phyloP scores from a whole-genome alignment of 2,329 filamentous ascomycete genomes.

The Diaporthe citrichinensis region DNA sequence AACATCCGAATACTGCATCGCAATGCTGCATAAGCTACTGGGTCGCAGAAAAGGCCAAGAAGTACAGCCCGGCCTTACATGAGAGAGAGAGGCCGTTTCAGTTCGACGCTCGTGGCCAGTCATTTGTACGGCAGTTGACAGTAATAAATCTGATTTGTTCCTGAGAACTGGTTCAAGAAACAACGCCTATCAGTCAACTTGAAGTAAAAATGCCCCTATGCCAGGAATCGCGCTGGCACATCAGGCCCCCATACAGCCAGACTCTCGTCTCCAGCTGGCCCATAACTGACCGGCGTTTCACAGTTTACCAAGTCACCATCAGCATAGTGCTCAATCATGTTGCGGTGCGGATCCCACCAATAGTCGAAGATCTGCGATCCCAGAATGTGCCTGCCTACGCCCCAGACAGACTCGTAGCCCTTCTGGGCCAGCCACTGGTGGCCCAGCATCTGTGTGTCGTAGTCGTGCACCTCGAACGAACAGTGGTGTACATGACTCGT shows the following conservation, averaged over 20 bases:
- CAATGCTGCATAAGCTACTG: background rate
- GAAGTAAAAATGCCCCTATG: background rate
- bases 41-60: background rate
- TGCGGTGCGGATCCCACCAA: conserved; percentile 48
- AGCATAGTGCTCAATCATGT: background rate
- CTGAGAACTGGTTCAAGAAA: too few species aligned
- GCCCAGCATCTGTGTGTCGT: conserved; percentile 72
- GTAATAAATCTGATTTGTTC: too few species aligned
- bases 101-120: background rate
- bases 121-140: too few species aligned
- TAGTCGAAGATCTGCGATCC: conserved; percentile 76
- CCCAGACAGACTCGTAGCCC: conserved; percentile 70
- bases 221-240: background rate
- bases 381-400: conserved; percentile 72
- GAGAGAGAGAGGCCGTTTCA: background rate
- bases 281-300: background rate
- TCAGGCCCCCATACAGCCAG: background rate
- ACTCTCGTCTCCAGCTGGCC: background rate
- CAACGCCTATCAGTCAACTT: background rate
- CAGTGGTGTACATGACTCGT: conserved; percentile 65
- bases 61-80: background rate
- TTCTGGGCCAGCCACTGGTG: conserved; percentile 70
- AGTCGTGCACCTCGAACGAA: conserved; percentile 71
- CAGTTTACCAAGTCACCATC: background rate
- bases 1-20: background rate